Percentiles rank a stretch among this genome's conserved stretches.
These are phyloP conservation scores for Pleurotus djamor DNA, from an alignment of 768 basidiomycete genomes.

Conservation along the genomic window DNA sequence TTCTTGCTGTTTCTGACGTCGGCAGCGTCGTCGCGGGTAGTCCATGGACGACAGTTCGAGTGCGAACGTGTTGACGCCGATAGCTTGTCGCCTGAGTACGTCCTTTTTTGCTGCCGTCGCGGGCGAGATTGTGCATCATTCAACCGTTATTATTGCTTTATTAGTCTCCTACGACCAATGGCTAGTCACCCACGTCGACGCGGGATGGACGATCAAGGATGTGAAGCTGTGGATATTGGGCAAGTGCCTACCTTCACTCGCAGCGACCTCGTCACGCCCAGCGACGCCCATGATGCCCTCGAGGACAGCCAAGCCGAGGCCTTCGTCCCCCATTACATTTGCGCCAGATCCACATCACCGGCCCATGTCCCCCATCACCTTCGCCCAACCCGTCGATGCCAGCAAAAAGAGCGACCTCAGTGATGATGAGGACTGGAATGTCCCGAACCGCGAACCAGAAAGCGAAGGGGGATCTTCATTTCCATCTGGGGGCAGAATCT, in stretches of 20 bases:
- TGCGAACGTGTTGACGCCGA: constrained; percentile 27
- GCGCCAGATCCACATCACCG: constrained; percentile 42
- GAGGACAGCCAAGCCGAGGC: constrained; percentile 24
- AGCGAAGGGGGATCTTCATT: neutral
- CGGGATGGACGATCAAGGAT: constrained; percentile 57
- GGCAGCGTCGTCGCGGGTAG: neutral
- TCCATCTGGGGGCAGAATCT: neutral
- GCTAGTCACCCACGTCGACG: constrained; percentile 68
- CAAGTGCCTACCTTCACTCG: constrained; percentile 43
- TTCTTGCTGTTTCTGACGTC: neutral
- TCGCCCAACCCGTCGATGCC: constrained; percentile 20
- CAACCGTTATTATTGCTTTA: neutral
- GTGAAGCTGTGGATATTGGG: constrained; percentile 63
- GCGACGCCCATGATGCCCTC: constrained; percentile 3
- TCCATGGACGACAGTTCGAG: constrained; percentile 10
- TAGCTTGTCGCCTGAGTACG: constrained; percentile 60
- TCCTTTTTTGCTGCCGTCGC: constrained; percentile 8
- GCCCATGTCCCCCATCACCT: constrained; percentile 42
- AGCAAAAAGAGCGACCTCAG: constrained; percentile 1
- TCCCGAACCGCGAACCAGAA: neutral
- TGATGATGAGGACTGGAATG: constrained; percentile 7
- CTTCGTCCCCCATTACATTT: constrained; percentile 71
- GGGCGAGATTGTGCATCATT: neutral
- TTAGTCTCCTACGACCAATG: constrained; percentile 75
- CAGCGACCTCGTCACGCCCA: neutral